phyloP scores from a whole-genome alignment of 75 land plant species.

The Pinus taeda region DNA sequence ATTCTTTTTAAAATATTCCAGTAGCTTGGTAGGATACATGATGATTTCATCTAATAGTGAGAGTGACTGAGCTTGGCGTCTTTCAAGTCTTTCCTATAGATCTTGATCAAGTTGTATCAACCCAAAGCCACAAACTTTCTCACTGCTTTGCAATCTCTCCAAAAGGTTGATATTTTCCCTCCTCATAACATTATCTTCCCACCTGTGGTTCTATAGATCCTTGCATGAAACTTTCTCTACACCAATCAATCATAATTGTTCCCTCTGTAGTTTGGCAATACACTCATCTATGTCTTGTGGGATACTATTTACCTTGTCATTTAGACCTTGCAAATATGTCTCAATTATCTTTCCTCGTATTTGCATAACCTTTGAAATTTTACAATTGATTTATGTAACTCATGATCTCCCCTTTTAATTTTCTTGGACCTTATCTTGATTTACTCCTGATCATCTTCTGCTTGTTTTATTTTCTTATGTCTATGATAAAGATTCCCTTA shows the following conservation, averaged over 20 bases:
- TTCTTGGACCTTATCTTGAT: constrained; percentile 43
- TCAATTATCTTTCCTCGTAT: constrained; percentile 85
- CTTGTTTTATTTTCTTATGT: constrained; percentile 28
- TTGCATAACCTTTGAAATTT: constrained; percentile 61
- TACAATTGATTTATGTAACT: constrained; percentile 47
- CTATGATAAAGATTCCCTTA: constrained; percentile 39
- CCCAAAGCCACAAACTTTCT: constrained; percentile 19
- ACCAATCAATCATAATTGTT: constrained; percentile 37
- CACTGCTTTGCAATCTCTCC: constrained; percentile 26
- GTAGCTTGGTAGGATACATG: constrained; percentile 32
- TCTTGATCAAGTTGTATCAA: constrained; percentile 51
- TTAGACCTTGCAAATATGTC: constrained; percentile 47
- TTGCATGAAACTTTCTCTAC: constrained; percentile 34
- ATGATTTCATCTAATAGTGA: constrained; percentile 45
- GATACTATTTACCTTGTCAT: constrained; percentile 16
- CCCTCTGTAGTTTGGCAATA: constrained; percentile 41
- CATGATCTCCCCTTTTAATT: constrained; percentile 61
- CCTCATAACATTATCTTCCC: constrained; percentile 31
- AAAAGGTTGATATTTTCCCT: constrained; percentile 30
- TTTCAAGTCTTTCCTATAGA: constrained; percentile 31
- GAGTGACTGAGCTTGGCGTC: constrained; percentile 44
- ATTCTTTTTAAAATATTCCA: no score
- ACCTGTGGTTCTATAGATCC: constrained; percentile 43
- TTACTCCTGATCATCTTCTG: constrained; percentile 43
- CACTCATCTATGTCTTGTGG: constrained; percentile 20